phyloP scores from a whole-genome alignment of 176 grass and related monocot genomes.

The Raddia guianensis region DNA sequence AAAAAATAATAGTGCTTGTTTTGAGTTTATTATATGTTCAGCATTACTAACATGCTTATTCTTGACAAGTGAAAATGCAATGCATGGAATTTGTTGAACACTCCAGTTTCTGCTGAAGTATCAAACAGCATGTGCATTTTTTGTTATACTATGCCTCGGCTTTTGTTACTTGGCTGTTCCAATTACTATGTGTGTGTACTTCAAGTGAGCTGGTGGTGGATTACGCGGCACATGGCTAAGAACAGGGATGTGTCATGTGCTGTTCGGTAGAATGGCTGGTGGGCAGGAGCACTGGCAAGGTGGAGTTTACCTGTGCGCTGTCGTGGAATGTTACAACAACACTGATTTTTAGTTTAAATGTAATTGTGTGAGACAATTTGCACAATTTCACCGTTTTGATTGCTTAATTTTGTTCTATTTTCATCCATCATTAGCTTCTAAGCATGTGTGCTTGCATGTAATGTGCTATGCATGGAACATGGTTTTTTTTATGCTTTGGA shows the following conservation, averaged over 20 bases:
- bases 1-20: background rate
- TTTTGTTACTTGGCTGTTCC: background rate
- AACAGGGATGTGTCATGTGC: background rate
- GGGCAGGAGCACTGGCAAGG: background rate
- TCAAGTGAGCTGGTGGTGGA: background rate
- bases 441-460: background rate
- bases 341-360: background rate
- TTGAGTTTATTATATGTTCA: background rate
- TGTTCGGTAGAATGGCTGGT: background rate
- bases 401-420: background rate
- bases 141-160: background rate
- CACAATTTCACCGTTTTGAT: background rate
- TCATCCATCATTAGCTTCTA: background rate
- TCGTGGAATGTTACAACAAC: background rate
- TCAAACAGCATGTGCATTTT: background rate
- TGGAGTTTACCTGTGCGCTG: background rate
- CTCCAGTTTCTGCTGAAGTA: background rate
- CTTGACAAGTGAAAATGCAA: background rate
- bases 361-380: background rate
- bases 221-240: background rate
- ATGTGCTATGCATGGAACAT: slow-evolving; percentile 1
- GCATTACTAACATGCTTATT: background rate
- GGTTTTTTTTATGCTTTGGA: background rate
- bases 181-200: background rate
- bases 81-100: background rate